Conservation (phyloP, 2,329 filamentous ascomycete species). For the Aspergillus quadricinctus region DNA sequence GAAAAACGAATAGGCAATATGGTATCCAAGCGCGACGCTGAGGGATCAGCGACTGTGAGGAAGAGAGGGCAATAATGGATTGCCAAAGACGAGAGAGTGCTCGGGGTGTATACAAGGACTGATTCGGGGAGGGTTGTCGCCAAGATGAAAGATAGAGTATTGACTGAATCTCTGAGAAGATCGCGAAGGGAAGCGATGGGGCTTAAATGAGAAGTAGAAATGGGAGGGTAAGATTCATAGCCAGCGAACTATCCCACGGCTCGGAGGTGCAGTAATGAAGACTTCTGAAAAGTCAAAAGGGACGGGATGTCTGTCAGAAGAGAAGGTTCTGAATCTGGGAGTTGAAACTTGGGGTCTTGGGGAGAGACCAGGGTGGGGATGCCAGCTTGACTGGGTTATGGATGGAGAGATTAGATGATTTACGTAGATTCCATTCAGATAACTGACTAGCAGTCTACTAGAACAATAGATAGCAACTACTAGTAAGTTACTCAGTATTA, state of each 20-base stretch:
- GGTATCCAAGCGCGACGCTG: background rate
- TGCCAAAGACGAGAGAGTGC: conserved; percentile 2
- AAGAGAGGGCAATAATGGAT: conserved; percentile 3
- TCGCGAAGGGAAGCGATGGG: conserved; percentile 6
- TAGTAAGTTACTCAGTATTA: background rate
- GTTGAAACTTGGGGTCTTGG: conserved; percentile 8
- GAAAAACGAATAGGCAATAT: background rate
- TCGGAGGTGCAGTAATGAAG: background rate
- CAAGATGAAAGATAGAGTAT: conserved; percentile 7
- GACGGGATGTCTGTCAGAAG: conserved; percentile 9
- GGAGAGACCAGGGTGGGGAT: conserved; percentile 7
- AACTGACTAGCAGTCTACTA: background rate
- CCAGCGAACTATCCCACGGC: conserved; percentile 10
- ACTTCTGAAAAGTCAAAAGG: conserved; percentile 1
- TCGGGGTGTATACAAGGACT: background rate
- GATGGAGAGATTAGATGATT: background rate
- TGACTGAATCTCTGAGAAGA: conserved; percentile 18
- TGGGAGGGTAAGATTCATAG: conserved; percentile 14
- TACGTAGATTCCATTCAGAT: background rate
- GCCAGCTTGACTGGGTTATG: background rate
- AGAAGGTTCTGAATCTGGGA: conserved; percentile 4
- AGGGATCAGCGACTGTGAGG: background rate
- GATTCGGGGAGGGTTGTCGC: background rate
- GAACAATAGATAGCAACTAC: background rate
- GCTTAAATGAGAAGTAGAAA: conserved; percentile 6